These are phyloP conservation scores for Arctium lappa DNA, from an alignment of 129 eudicot species.

Conservation along the genomic window DNA sequence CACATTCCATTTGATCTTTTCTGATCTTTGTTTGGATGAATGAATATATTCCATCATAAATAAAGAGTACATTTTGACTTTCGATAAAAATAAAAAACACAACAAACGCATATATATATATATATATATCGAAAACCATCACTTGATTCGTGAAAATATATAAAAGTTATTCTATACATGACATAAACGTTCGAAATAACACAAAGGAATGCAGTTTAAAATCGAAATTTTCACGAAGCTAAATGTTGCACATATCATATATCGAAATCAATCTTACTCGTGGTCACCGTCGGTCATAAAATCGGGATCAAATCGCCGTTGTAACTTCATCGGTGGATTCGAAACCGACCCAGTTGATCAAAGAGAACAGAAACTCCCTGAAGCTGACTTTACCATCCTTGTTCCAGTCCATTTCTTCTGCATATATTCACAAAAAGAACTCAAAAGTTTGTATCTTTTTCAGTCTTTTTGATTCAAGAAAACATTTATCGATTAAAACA, in stretches of 20 bases:
- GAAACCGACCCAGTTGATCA: constrained; percentile 34
- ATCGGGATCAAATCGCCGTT: constrained; percentile 8
- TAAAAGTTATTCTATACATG: background rate
- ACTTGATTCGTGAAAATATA: background rate
- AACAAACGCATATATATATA: background rate
- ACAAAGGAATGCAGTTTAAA: background rate
- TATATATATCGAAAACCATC: background rate
- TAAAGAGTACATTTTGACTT: constrained; percentile 3
- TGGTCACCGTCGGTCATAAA: background rate
- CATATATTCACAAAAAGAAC: constrained; percentile 10
- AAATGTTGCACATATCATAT: background rate
- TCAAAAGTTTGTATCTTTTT: background rate
- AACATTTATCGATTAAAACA: background rate
- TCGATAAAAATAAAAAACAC: background rate
- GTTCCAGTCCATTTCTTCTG: constrained; percentile 73
- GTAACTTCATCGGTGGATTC: constrained; percentile 31
- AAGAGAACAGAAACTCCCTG: constrained; percentile 48
- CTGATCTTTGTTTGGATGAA: constrained; percentile 19
- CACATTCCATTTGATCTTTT: constrained; percentile 12
- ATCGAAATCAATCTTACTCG: constrained; percentile 5
- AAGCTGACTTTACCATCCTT: constrained; percentile 62
- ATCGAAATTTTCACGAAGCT: background rate
- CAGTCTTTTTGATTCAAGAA: background rate
- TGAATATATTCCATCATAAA: background rate
- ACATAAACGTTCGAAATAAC: background rate